These are phyloP conservation scores for Microascus cirrosus DNA, from an alignment of 2,329 filamentous ascomycete species.

Conservation along the genomic window DNA sequence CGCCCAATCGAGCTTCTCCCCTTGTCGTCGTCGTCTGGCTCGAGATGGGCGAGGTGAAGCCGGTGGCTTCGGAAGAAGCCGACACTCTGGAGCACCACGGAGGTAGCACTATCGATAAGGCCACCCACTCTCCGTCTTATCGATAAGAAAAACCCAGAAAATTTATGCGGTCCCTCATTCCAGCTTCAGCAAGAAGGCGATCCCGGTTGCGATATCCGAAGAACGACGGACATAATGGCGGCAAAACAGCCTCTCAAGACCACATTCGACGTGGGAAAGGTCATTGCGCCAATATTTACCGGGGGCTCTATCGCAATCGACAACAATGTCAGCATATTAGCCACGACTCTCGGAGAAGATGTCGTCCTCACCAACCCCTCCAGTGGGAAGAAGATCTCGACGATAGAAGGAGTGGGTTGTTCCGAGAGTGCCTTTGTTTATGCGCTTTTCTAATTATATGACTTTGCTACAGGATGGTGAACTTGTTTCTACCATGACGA, in stretches of 20 bases:
- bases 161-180: neutral
- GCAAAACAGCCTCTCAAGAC: slow-evolving; percentile 61
- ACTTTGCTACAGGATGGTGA: slow-evolving; percentile 55
- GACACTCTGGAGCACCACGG: too few relatives aligned
- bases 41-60: neutral
- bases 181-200: neutral
- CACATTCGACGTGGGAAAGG: slow-evolving; percentile 74
- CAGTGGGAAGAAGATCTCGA: slow-evolving; percentile 70
- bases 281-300: slow-evolving; percentile 87
- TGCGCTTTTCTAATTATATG: slow-evolving; percentile 11
- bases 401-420: slow-evolving; percentile 69
- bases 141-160: slow-evolving; percentile 6
- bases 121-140: slow-evolving; percentile 3
- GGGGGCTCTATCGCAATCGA: slow-evolving; percentile 81
- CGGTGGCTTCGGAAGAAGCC: neutral
- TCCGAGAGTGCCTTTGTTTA: neutral
- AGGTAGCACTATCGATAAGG: neutral
- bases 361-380: slow-evolving; percentile 75
- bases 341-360: slow-evolving; percentile 86
- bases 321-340: slow-evolving; percentile 69
- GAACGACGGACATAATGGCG: slow-evolving; percentile 34
- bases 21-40: neutral
- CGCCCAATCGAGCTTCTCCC: neutral
- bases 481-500: slow-evolving; percentile 60
- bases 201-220: neutral